Evolutionary conservation across 208 protist genomes (phyloP).

Genomic region (Leptomonas pyrrhocoris): DNA sequence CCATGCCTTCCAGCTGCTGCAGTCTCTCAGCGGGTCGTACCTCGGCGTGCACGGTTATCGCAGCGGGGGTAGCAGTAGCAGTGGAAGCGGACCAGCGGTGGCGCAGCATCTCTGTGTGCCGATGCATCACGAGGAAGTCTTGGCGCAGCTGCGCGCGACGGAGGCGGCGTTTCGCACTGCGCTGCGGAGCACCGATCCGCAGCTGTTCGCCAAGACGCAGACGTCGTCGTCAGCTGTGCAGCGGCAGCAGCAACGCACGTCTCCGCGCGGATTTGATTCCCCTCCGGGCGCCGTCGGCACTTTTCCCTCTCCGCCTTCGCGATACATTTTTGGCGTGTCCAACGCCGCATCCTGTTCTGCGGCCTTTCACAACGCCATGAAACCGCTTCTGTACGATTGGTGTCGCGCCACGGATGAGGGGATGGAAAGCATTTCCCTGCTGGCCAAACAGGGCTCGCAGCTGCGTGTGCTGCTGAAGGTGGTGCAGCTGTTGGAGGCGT

Average conservation of each 20-base stretch:
- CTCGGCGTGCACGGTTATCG: slow-evolving; percentile 21
- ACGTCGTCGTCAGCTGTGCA: neutral
- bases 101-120: slow-evolving; percentile 26
- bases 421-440: slow-evolving; percentile 2
- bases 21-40: slow-evolving; percentile 30
- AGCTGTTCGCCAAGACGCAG: slow-evolving; percentile 14
- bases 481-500: slow-evolving; percentile 29
- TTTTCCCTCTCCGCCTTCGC: neutral
- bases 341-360: slow-evolving; percentile 18
- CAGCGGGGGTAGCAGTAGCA: neutral
- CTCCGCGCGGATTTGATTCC: neutral
- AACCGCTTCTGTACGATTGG: slow-evolving; percentile 31
- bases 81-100: neutral
- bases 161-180: slow-evolving; percentile 29
- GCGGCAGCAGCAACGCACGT: neutral
- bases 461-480: slow-evolving; percentile 17
- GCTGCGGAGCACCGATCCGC: slow-evolving; percentile 27
- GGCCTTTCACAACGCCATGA: slow-evolving; percentile 22
- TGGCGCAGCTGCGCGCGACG: slow-evolving; percentile 25
- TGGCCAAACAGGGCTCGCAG: slow-evolving; percentile 6
- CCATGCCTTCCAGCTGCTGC: slow-evolving; percentile 29
- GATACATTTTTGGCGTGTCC: neutral
- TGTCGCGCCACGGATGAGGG: slow-evolving; percentile 16
- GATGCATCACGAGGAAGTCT: slow-evolving; percentile 15
- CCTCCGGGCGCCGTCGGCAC: neutral